Evolutionary conservation across 1,284 basidiomycete species (phyloP).

Genomic region (Apiotrichum mycotoxinovorans): DNA sequence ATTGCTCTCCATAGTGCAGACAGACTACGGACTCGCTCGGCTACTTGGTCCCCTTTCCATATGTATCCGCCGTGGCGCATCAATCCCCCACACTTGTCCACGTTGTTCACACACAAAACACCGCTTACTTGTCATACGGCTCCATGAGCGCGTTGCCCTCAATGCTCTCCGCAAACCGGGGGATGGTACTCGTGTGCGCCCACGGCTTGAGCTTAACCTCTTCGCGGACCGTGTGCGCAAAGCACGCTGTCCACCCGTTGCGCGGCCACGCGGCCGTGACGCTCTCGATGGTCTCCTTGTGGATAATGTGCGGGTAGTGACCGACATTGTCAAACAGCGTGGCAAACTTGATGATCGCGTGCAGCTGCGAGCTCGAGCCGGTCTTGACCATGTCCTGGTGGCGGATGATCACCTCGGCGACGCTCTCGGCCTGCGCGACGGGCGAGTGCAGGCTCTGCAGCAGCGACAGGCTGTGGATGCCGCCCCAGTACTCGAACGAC

Average conservation of each 20-base stretch:
- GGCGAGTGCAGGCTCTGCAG: conserved; percentile 47
- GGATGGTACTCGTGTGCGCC: conserved; percentile 2
- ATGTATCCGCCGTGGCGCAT: too few relatives aligned
- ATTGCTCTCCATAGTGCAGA: too few relatives aligned
- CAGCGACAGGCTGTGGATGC: conserved; percentile 37
- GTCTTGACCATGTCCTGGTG: conserved; percentile 60
- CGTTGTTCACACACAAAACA: too few relatives aligned
- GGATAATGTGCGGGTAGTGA: conserved; percentile 14
- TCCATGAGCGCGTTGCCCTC: conserved; percentile 10
- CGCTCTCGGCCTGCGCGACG: conserved; percentile 56
- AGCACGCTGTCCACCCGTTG: conserved; percentile 27
- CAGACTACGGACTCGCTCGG: too few relatives aligned
- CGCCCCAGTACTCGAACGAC: conserved; percentile 57
- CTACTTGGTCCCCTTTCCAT: too few relatives aligned
- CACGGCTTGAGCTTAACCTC: conserved; percentile 27
- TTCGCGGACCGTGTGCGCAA: conserved; percentile 23
- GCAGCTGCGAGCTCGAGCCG: conserved; percentile 36
- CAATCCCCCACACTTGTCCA: neutral
- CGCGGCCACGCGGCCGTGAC: conserved; percentile 20
- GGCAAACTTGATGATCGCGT: conserved; percentile 23
- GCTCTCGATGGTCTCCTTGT: conserved; percentile 16
- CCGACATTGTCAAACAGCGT: conserved; percentile 30
- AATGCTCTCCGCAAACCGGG: conserved; percentile 5
- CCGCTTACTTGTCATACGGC: conserved; percentile 6
- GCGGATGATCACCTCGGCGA: conserved; percentile 59